Conservation (phyloP, 148 eudicot species). For the Silene conica region DNA sequence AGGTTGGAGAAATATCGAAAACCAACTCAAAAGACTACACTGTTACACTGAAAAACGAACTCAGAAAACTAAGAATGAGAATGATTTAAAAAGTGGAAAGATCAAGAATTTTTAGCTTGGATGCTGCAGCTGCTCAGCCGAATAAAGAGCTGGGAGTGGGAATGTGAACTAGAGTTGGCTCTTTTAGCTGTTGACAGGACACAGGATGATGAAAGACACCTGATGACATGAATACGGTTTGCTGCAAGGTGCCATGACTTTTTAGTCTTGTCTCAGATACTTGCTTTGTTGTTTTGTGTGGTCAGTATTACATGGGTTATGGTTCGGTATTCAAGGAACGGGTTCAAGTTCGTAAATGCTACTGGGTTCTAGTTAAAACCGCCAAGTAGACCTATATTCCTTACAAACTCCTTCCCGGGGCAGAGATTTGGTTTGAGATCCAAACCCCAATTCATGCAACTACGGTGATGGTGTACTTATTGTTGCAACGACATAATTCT, state of each 20-base stretch:
- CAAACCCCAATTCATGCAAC: background rate
- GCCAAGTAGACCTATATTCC: background rate
- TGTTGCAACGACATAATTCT: background rate
- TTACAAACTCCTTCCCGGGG: background rate
- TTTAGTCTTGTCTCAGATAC: background rate
- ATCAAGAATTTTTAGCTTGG: background rate
- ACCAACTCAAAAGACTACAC: background rate
- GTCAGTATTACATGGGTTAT: background rate
- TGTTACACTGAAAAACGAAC: slow-evolving; percentile 1
- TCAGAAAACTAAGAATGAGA: background rate
- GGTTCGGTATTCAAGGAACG: background rate
- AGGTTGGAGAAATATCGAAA: background rate
- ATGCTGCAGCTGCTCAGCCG: background rate
- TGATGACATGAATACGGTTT: background rate
- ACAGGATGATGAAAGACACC: background rate
- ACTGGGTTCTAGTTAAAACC: background rate
- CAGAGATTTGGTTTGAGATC: background rate
- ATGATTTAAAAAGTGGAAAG: background rate
- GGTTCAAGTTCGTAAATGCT: background rate
- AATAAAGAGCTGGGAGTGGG: background rate
- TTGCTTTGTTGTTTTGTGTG: background rate
- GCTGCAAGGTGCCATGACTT: background rate
- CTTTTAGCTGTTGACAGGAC: background rate
- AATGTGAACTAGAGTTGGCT: background rate
- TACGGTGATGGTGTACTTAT: background rate